Base-by-base conservation (phyloP, 306 rosid genomes). In the Ceratonia siliqua region DNA sequence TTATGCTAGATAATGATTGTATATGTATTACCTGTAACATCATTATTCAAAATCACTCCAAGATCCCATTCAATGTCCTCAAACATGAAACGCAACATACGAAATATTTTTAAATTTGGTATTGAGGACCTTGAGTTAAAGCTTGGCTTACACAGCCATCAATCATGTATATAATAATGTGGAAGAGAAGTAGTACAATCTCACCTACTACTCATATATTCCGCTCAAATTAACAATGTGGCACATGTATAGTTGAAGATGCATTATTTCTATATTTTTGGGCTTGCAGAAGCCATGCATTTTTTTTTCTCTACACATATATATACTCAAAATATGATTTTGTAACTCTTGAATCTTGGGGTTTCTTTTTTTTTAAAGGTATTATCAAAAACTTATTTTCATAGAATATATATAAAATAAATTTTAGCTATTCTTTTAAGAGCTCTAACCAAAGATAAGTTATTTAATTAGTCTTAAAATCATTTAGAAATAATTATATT, bases 61-160 rank as follows among this genome's bases (percentile, higher is more conserved):
- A 75, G 33, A 69, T 62, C 66, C 6, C 79, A 71, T 84, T 75
- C 78, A 79, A 61, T 90, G 84, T 82, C 64, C 57, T 56, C 56
- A 82, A 80, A 84, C 86, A 82, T 84, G 87, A 88, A 84, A 74
- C 87, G 84, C 2, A 14, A 28, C 62, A 36, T 20, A 38, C 45
- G 33, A 55, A 71, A 50, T 53, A 70, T 50, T 17, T 76, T 33
- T 55, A 24, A 76, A 77, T 80, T 56, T 25, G 75, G 82, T 75
- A 32, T 46, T 77, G 52, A 67, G 52, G 42, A 58, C 13, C 5
- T 62, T 78, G 35, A 41, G 39, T 48, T 62, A 9, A 77, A 36
- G 68, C 77, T 70, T 57, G 17, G 30, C 32, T 52, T n/a, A 36
- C n/a, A 62, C 14, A 36, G 22, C 55, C 58, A 46, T 49, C 70